These are phyloP conservation scores for Kwoniella pini DNA, from an alignment of 768 basidiomycete species.

Conservation along the genomic window DNA sequence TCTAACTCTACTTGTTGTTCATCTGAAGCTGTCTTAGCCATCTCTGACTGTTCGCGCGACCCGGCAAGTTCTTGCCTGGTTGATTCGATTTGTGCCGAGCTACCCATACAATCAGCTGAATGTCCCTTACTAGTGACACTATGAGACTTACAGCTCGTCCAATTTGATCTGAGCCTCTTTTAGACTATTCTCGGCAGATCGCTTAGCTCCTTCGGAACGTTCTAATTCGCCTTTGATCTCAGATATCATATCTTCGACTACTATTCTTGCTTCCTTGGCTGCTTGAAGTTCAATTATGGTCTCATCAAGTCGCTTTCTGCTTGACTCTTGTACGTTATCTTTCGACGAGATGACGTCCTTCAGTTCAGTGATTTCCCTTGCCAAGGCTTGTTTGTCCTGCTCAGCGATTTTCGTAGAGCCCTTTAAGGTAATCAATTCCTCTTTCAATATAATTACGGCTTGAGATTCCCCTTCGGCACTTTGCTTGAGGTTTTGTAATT, in stretches of 20 bases:
- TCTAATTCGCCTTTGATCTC: slow-evolving; percentile 5
- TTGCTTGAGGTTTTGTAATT: neutral
- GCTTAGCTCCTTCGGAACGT: neutral
- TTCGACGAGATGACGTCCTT: neutral
- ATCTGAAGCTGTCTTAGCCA: neutral
- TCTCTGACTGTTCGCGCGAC: neutral
- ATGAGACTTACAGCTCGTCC: slow-evolving; percentile 1
- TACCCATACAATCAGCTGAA: neutral
- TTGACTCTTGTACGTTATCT: neutral
- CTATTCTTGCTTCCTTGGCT: neutral
- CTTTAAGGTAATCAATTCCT: neutral
- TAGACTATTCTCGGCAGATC: neutral
- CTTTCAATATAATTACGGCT: neutral
- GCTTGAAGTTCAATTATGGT: neutral
- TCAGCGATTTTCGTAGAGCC: neutral
- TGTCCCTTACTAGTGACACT: neutral
- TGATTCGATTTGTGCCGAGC: neutral
- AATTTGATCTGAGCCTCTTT: neutral
- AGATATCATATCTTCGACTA: neutral
- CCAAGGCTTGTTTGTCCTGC: neutral
- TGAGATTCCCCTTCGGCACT: neutral
- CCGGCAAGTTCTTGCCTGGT: neutral
- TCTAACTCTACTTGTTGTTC: slow-evolving; percentile 6
- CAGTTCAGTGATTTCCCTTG: neutral
- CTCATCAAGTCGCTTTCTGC: neutral